phyloP scores from a whole-genome alignment of 176 grass and related monocot genomes.

The Musa troglodytarum region DNA sequence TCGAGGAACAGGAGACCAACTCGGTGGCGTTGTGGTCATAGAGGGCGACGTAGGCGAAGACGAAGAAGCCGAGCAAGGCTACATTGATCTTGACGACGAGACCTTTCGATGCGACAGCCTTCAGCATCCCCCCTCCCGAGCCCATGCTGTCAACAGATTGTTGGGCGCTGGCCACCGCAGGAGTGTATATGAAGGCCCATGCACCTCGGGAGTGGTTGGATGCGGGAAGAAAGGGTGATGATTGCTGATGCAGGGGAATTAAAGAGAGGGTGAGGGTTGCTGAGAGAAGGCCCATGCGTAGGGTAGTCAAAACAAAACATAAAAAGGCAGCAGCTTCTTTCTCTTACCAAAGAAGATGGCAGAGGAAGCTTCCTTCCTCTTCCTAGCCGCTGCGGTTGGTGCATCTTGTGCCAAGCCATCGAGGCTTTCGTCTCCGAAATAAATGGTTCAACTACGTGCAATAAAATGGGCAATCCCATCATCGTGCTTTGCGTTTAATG shows the following conservation, averaged over 20 bases:
- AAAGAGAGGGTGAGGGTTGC: too few relatives aligned
- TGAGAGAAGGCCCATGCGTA: too few relatives aligned
- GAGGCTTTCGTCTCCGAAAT: too few relatives aligned
- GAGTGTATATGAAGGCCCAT: too few relatives aligned
- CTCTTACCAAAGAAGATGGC: not conserved
- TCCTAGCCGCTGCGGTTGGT: slow-evolving; percentile 5
- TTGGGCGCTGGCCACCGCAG: too few relatives aligned
- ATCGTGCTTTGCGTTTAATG: too few relatives aligned
- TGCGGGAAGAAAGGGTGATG: too few relatives aligned
- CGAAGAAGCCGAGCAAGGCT: slow-evolving; percentile 71
- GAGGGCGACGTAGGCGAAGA: slow-evolving; percentile 63
- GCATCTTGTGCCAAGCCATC: not conserved
- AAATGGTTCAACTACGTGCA: too few relatives aligned
- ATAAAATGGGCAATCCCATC: too few relatives aligned
- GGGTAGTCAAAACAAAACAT: not conserved
- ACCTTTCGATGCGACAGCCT: slow-evolving; percentile 37
- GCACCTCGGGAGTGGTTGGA: too few relatives aligned
- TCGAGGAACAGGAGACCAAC: slow-evolving; percentile 59
- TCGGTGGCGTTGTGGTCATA: slow-evolving; percentile 34
- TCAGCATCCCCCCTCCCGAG: slow-evolving; percentile 33
- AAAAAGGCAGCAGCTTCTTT: not conserved
- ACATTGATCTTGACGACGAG: slow-evolving; percentile 70
- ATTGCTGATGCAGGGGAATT: too few relatives aligned
- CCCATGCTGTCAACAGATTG: not conserved
- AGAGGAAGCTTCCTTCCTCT: too few relatives aligned